phyloP scores from a whole-genome alignment of 345 rosid genomes.

The Toxicodendron radicans region DNA sequence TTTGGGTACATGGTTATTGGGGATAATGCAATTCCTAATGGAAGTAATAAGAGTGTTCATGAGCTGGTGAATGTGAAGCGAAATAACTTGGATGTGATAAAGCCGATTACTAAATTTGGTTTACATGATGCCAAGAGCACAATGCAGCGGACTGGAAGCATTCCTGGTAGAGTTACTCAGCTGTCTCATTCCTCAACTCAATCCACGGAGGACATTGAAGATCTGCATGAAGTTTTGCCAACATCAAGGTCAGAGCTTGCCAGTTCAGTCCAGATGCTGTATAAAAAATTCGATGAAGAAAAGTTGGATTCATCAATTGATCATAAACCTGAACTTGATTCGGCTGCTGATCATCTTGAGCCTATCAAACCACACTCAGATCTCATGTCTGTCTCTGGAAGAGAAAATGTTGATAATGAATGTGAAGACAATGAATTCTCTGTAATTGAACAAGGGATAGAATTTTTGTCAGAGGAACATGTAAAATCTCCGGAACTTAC shows the following conservation, averaged over 20 bases:
- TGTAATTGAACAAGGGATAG: conserved; percentile 38
- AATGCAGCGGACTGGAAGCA: conserved; percentile 45
- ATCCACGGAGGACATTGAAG: conserved; percentile 61
- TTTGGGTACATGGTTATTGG: conserved; percentile 73
- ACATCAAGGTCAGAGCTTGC: conserved; percentile 46
- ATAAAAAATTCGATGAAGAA: conserved; percentile 56
- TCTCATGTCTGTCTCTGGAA: conserved; percentile 28
- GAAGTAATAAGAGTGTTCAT: conserved; percentile 35
- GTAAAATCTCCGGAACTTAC: conserved; percentile 30
- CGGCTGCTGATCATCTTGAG: conserved; percentile 35
- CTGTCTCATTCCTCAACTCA: conserved; percentile 29
- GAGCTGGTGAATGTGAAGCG: conserved; percentile 40
- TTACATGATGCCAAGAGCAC: conserved; percentile 38
- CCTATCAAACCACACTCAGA: conserved; percentile 28
- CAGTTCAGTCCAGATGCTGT: conserved; percentile 33
- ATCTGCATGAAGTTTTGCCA: conserved; percentile 78
- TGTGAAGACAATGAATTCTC: conserved; percentile 44
- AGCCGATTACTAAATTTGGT: conserved; percentile 35
- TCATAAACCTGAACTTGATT: conserved; percentile 40
- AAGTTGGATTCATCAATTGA: conserved; percentile 41
- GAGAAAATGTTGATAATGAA: conserved; percentile 36
- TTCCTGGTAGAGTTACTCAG: conserved; percentile 39
- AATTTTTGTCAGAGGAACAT: conserved; percentile 33
- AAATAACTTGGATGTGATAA: conserved; percentile 34
- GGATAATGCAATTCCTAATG: conserved; percentile 41